Evolutionary conservation across 2,329 filamentous ascomycete genomes (phyloP).

Genomic region (Septoria linicola): DNA sequence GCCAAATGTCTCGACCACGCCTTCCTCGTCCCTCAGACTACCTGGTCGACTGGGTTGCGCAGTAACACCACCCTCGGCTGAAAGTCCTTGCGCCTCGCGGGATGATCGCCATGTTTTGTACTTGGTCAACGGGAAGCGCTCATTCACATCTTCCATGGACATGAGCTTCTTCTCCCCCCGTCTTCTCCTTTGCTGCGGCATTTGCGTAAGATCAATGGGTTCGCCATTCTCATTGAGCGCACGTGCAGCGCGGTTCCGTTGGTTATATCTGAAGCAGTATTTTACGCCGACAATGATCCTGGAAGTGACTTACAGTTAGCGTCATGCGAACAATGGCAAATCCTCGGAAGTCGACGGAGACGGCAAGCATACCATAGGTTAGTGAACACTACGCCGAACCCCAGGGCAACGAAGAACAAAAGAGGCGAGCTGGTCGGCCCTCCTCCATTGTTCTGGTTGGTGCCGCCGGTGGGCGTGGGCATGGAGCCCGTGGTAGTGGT

Average conservation of each 20-base stretch:
- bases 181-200: constrained; percentile 75
- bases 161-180: constrained; percentile 97
- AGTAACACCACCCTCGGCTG: constrained; percentile 79
- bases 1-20: constrained; percentile 35
- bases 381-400: constrained; percentile 97
- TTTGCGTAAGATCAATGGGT: constrained; percentile 80
- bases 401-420: constrained; percentile 90
- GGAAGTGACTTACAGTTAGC: constrained; percentile 20
- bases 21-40: constrained; percentile 65
- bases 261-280: constrained; percentile 98
- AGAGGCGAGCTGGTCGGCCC: constrained; percentile 69
- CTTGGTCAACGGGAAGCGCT: constrained; percentile 91
- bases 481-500: constrained; percentile 15
- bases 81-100: constrained; percentile 78
- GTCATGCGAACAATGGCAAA: constrained; percentile 11
- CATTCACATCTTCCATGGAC: constrained; percentile 98
- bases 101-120: constrained; percentile 93
- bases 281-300: constrained; percentile 99
- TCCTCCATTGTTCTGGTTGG: constrained; percentile 22
- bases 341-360: constrained; percentile 10
- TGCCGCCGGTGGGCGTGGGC: constrained; percentile 23
- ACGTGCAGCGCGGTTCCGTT: constrained; percentile 78
- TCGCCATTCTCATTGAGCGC: constrained; percentile 74
- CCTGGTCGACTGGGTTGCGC: constrained; percentile 69
- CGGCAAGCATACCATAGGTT: constrained; percentile 74